Percentiles rank a stretch among this genome's conserved stretches.
Evolutionary conservation across 108 stramenopile species (phyloP).

Genomic region (Nitzschia palea): DNA sequence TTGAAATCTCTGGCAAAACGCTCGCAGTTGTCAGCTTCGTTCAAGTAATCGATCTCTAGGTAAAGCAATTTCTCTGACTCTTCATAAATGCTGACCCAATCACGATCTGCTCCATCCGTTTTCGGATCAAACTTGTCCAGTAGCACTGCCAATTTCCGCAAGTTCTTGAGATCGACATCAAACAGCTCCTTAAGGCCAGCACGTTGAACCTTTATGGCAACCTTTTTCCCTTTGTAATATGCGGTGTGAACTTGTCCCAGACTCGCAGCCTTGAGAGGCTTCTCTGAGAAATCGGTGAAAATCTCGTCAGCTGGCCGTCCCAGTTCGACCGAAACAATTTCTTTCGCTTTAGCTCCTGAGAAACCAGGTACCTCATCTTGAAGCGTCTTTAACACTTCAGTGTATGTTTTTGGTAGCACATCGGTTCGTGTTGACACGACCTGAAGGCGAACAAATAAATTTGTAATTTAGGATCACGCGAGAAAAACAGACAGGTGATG

Average conservation of each 20-base stretch:
- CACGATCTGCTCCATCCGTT: slow-evolving; percentile 88
- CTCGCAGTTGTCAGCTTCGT: slow-evolving; percentile 89
- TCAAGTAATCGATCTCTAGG: slow-evolving; percentile 93
- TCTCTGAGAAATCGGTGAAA: slow-evolving; percentile 79
- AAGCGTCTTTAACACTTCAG: slow-evolving; percentile 85
- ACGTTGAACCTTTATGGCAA: slow-evolving; percentile 94
- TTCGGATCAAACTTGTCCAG: slow-evolving; percentile 97
- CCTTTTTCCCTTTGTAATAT: slow-evolving; percentile 82
- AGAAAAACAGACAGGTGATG: background rate
- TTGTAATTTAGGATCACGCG: background rate
- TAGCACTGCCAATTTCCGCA: slow-evolving; percentile 83
- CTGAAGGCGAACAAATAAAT: background rate
- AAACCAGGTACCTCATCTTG: slow-evolving; percentile 97
- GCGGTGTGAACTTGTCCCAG: slow-evolving; percentile 95
- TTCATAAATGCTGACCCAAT: slow-evolving; percentile 93
- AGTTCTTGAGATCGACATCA: slow-evolving; percentile 94
- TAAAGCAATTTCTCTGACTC: slow-evolving; percentile 89
- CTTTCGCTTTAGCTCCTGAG: slow-evolving; percentile 77
- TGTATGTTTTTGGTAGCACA: slow-evolving; percentile 86
- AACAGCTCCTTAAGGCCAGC: slow-evolving; percentile 93
- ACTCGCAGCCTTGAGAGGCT: slow-evolving; percentile 89
- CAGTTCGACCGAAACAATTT: slow-evolving; percentile 86
- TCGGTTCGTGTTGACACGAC: slow-evolving; percentile 79
- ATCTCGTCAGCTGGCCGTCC: slow-evolving; percentile 72
- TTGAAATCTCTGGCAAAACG: slow-evolving; percentile 83